Evolutionary conservation across 441 rosid genomes (phyloP).

Genomic region (Gossypium davidsonii): DNA sequence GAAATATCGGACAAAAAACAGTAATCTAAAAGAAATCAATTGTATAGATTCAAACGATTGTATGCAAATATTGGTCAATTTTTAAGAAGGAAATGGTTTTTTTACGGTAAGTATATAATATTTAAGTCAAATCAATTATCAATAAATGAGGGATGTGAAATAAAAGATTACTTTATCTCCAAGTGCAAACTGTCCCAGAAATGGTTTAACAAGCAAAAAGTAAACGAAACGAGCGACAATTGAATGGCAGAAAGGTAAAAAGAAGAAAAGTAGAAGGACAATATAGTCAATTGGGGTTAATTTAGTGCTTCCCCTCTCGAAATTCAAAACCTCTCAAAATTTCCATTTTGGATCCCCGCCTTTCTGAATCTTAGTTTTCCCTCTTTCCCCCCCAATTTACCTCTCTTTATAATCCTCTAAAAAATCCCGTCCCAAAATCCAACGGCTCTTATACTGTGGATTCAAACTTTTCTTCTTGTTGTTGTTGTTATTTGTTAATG

Average conservation of each 20-base stretch:
- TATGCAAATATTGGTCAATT: background rate
- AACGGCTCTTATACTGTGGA: background rate
- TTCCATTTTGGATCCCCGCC: slow-evolving; percentile 8
- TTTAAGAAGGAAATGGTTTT: background rate
- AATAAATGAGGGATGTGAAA: background rate
- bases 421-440: background rate
- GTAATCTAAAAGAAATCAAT: background rate
- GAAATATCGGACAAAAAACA: background rate
- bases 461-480: background rate
- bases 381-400: background rate
- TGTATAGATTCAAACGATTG: background rate
- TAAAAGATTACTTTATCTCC: background rate
- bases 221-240: background rate
- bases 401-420: background rate
- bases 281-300: background rate
- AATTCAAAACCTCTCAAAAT: slow-evolving; percentile 7
- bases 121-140: background rate
- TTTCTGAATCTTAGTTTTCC: background rate
- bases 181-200: background rate
- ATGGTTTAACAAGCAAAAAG: background rate
- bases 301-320: background rate
- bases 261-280: background rate
- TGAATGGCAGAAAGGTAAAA: slow-evolving; percentile 3
- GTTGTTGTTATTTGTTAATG: slow-evolving; percentile 18
- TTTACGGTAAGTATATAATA: too few species aligned